These are phyloP conservation scores for Chaetomidium leptoderma DNA, from an alignment of 495 filamentous ascomycete genomes.

Conservation along the genomic window DNA sequence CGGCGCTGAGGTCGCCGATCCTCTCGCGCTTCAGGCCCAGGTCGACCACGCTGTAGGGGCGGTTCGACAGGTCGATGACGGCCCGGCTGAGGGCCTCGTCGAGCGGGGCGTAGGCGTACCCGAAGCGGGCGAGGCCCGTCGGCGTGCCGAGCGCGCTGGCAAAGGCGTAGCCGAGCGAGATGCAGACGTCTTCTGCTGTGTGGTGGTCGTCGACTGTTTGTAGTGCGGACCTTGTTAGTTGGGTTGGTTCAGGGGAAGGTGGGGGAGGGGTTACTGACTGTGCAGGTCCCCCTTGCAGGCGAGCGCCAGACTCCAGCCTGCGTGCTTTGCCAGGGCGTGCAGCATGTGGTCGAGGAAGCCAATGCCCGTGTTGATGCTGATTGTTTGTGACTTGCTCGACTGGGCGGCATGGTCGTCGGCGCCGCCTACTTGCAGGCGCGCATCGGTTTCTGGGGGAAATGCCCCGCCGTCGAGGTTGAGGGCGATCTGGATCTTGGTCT, in stretches of 20 bases:
- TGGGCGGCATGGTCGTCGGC: conserved; percentile 72
- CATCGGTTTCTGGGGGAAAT: conserved; percentile 58
- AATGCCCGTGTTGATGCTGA: conserved; percentile 87
- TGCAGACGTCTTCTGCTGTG: conserved; percentile 91
- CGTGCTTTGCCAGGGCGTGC: conserved; percentile 92
- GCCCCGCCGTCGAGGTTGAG: conserved; percentile 87
- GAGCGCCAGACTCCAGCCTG: conserved; percentile 82
- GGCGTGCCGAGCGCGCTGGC: conserved; percentile 68
- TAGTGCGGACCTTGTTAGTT: neutral
- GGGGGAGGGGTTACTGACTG: conserved; percentile 52
- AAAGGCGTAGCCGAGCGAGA: conserved; percentile 85
- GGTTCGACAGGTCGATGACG: conserved; percentile 89
- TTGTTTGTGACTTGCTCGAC: conserved; percentile 71
- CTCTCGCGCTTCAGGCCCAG: conserved; percentile 81
- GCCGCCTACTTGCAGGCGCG: conserved; percentile 34
- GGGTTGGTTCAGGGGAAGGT: neutral
- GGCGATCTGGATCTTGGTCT: conserved; percentile 92
- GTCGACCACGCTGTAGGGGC: conserved; percentile 77
- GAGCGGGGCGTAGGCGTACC: conserved; percentile 82
- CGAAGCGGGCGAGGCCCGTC: conserved; percentile 82
- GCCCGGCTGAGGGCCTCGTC: conserved; percentile 94
- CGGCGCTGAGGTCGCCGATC: conserved; percentile 85
- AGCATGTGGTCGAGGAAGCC: conserved; percentile 99
- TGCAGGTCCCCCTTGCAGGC: conserved; percentile 82
- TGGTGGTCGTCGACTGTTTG: conserved; percentile 92